A percentile compares a stretch with the other conserved stretches of the same genome.
phyloP scores from a whole-genome alignment of 2,329 filamentous ascomycete species.

The Nothomitra cinnamomea region DNA sequence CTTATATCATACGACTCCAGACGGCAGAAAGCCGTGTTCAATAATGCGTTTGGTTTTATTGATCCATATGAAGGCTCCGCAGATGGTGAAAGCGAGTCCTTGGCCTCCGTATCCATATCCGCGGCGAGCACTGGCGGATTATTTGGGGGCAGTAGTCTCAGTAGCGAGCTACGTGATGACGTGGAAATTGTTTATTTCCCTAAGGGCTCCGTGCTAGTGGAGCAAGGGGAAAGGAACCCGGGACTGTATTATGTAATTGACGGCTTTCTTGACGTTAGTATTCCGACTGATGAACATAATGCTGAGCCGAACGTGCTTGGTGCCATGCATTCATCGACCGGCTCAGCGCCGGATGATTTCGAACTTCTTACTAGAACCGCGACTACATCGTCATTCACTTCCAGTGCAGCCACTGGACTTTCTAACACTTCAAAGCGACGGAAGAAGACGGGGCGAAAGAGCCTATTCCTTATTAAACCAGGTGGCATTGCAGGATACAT shows the following conservation, averaged over 20 bases:
- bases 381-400: constrained; percentile 24
- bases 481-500: constrained; percentile 89
- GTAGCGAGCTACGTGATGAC: constrained; percentile 74
- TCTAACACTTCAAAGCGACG: constrained; percentile 20
- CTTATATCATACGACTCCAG: constrained; percentile 71
- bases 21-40: constrained; percentile 63
- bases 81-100: constrained; percentile 76
- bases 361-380: constrained; percentile 28
- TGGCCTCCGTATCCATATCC: constrained; percentile 37
- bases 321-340: constrained; percentile 12
- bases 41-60: constrained; percentile 82
- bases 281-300: constrained; percentile 52
- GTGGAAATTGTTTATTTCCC: constrained; percentile 97
- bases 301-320: constrained; percentile 19
- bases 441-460: constrained; percentile 39
- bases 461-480: constrained; percentile 81
- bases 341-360: constrained; percentile 19
- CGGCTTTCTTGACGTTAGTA: constrained; percentile 85
- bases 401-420: constrained; percentile 11
- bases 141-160: constrained; percentile 26
- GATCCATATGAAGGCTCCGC: constrained; percentile 60
- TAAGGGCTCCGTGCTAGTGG: constrained; percentile 82
- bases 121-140: constrained; percentile 9
- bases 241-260: constrained; percentile 96
- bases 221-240: constrained; percentile 92